Evolutionary conservation across 495 filamentous ascomycete species (phyloP), one percentile per base, ranked within the genome.

Genomic region (Jackrogersella minutella): DNA sequence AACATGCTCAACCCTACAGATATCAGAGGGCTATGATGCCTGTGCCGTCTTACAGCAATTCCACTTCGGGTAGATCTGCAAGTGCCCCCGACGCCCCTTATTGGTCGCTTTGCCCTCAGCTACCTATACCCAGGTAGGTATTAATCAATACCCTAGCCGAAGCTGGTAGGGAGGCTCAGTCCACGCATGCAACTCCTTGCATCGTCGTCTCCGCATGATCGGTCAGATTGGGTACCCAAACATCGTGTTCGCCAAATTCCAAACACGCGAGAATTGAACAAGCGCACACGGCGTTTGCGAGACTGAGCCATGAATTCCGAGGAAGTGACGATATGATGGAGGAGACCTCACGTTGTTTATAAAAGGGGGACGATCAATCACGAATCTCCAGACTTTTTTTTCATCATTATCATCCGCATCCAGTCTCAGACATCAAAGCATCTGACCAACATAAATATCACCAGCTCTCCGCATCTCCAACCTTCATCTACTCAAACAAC

Each of bases 1-100:
- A 46, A 21, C 34, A 30, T 56, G 9, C 19, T 14, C 9, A 59
- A 55, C 50, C 59, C 46, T 46, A 66, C 55, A 47, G 43, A 6
- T 36, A 11, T 31, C 43, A 30, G 22, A 54, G 57, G 59, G 53
- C 53, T 55, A 49, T 64, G 66, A 50, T 16, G 31, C 21, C 31
- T 40, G 33, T 41, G 40, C 47, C 56, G 61, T 53, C 37, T 52
- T 24, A 57, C 58, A 58, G 64, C 36, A 60, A 44, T 69, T 64
- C 49, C 59, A 64, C 24, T 56, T 64, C 66, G 66, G 66, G 41
- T 50, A 64, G 66, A 69, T 64, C 60, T 37, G 49, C 60, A 56
- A 11, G 21, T 2, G 26, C 28, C 55, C 55, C 54, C 60, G 55
- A 43, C 13, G 8, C 9, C 13, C n/a, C 2, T 56, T 17, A 64